phyloP scores from a whole-genome alignment of 306 rosid species.

The Cucumis melo region DNA sequence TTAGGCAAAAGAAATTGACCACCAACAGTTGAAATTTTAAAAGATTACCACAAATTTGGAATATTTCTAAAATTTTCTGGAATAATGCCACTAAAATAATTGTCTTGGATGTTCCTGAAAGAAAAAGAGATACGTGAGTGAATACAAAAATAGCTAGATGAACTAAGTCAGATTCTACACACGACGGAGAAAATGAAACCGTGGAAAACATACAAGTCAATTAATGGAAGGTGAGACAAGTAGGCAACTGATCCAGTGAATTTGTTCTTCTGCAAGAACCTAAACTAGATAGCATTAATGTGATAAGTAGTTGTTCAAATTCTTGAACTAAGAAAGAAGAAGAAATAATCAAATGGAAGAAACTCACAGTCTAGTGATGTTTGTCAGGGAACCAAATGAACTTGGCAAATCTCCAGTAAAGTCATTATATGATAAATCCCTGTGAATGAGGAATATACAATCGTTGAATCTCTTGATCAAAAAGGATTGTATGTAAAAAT shows the following conservation, averaged over 20 bases:
- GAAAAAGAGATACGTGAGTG: constrained; percentile 14
- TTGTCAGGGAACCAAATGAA: constrained; percentile 67
- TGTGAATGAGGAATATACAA: constrained; percentile 4
- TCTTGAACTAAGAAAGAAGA: not conserved
- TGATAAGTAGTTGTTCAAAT: not conserved
- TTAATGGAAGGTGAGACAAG: constrained; percentile 66
- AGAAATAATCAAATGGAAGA: not conserved
- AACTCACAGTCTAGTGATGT: constrained; percentile 51
- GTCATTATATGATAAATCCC: constrained; percentile 80
- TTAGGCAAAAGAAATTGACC: constrained; percentile 11
- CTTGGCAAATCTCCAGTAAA: constrained; percentile 88
- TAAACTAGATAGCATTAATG: constrained; percentile 11
- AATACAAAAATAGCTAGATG: not conserved
- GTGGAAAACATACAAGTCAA: constrained; percentile 43
- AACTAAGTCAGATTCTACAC: not conserved
- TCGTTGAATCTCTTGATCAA: not conserved
- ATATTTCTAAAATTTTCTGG: constrained; percentile 60
- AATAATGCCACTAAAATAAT: constrained; percentile 75
- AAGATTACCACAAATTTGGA: constrained; percentile 70
- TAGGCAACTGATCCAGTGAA: constrained; percentile 86
- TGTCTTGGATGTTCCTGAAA: constrained; percentile 67
- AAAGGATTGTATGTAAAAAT: not conserved
- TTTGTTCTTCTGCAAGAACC: constrained; percentile 62
- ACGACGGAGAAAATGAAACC: not conserved
- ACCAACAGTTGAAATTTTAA: not conserved